These are phyloP conservation scores for Neonectria magnoliae DNA, from an alignment of 2,329 filamentous ascomycete species.

Conservation along the genomic window DNA sequence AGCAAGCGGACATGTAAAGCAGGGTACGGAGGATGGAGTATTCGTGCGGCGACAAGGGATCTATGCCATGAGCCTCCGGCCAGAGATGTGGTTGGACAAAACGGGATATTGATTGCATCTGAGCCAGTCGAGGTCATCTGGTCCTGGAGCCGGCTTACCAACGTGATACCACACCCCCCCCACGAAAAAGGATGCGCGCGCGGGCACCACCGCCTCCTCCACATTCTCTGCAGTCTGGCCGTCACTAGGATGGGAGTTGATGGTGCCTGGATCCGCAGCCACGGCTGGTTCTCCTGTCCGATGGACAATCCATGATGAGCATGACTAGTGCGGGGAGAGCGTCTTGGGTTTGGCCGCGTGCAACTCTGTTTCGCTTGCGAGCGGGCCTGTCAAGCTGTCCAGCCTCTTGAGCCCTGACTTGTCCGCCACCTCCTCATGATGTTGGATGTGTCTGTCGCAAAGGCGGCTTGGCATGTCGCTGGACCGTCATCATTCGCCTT, in stretches of 20 bases:
- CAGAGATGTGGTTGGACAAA: conserved; percentile 26
- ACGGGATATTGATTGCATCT: conserved; percentile 26
- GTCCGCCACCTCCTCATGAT: conserved; percentile 22
- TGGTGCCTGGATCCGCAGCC: conserved; percentile 41
- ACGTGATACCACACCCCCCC: conserved; percentile 34
- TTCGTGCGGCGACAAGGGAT: conserved; percentile 17
- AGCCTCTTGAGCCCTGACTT: conserved; percentile 16
- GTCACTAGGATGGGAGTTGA: conserved; percentile 22
- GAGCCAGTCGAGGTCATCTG: conserved; percentile 35
- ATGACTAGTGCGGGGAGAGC: conserved; percentile 30
- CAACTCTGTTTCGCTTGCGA: conserved; percentile 34
- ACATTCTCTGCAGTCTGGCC: conserved; percentile 18
- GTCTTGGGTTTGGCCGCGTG: conserved; percentile 32
- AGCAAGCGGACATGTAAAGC: conserved; percentile 16
- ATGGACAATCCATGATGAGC: conserved; percentile 38
- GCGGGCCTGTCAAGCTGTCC: conserved; percentile 11
- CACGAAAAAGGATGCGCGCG: conserved; percentile 22
- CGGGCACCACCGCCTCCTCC: conserved; percentile 20
- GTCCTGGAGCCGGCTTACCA: conserved; percentile 31
- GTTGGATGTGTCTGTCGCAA: conserved; percentile 10
- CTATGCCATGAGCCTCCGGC: conserved; percentile 23
- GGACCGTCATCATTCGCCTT: conserved; percentile 31
- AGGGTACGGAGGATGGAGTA: neutral
- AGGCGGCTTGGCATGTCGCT: conserved; percentile 29
- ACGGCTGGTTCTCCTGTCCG: conserved; percentile 23